Base-by-base conservation (phyloP, 331 rosid species). In the Rhamnella rubrinervis region DNA sequence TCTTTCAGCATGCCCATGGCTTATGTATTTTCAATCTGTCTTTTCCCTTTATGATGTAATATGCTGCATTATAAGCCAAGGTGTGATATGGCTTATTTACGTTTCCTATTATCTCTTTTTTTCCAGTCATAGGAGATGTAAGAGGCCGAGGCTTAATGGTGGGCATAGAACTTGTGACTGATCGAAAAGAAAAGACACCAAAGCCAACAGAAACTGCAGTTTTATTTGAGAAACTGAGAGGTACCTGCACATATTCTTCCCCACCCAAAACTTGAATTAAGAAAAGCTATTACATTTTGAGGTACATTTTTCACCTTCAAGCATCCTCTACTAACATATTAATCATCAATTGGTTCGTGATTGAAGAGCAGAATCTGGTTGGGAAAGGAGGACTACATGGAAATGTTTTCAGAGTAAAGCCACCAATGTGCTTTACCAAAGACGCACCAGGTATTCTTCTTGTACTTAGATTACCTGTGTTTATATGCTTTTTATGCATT, bases 301-400 rank as follows among this genome's bases (percentile, higher is more conserved):
- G 2, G n/a, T 25, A 7, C 20, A 47, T 38, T 70, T 60, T 50
- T 49, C 47, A 53, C 56, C 49, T 61, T 35, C 40, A 20, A 38
- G 16, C 40, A 26, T 69, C 10, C 59, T 52, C 50, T 58, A 47
- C 55, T 18, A 41, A 63, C 26, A 60, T 59, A 18, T 82, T 81
- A 65, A 79, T 49, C 25, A 11, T 68, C 55, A 40, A 26, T 35
- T 67, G 72, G 20, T 63, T 69, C 59, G 63, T 73, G 66, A 61
- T 61, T 76, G 67, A 72, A 91, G 97, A 88, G 64, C 91, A 96
- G 91, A 59, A 50, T 91, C 97, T 88, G 9, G 78, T 88, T 71
- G 96, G 97, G 67, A 91, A 91, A 78, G 97, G 96, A 18, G 97
- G 96, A 76, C 77, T 91, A 8, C 91, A 91, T 68, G 96, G 97